Evolutionary conservation across 1,139 yeast species (phyloP).

Genomic region (Taphrina confusa): DNA sequence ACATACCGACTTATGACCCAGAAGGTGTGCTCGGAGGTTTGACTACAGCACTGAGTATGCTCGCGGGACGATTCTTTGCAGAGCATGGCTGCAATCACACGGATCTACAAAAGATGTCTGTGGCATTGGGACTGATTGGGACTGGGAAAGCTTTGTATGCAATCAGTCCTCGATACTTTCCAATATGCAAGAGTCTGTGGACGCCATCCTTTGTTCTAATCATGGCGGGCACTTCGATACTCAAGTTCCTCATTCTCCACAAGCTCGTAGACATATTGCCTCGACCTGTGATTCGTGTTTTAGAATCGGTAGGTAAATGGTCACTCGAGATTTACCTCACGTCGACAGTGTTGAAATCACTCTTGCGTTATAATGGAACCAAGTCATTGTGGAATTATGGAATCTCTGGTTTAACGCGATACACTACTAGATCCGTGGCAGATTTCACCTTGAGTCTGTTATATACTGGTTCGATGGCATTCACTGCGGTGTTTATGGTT

Average conservation of each 20-base stretch:
- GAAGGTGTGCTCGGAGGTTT: constrained; percentile 17
- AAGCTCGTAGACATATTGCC: not conserved
- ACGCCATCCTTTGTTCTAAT: constrained; percentile 20
- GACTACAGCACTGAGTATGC: constrained; percentile 19
- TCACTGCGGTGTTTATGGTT: not conserved
- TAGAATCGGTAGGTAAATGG: constrained; percentile 1
- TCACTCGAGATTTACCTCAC: constrained; percentile 14
- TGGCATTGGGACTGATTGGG: constrained; percentile 5
- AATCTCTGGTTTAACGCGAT: not conserved
- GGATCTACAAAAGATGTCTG: not conserved
- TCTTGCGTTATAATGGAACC: constrained; percentile 4
- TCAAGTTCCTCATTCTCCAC: constrained; percentile 1
- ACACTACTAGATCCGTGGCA: not conserved
- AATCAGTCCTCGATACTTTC: constrained; percentile 5
- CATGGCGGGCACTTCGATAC: constrained; percentile 14
- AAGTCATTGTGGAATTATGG: not conserved
- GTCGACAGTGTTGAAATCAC: not conserved
- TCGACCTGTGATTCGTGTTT: not conserved
- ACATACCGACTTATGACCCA: constrained; percentile 5
- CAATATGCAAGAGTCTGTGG: constrained; percentile 16
- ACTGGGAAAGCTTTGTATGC: constrained; percentile 10
- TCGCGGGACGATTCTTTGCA: constrained; percentile 13
- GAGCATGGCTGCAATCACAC: too few relatives aligned
- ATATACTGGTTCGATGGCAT: not conserved
- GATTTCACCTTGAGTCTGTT: not conserved